Conservation (phyloP, 352 stramenopile species). For the Aphanomyces cochlioides region DNA sequence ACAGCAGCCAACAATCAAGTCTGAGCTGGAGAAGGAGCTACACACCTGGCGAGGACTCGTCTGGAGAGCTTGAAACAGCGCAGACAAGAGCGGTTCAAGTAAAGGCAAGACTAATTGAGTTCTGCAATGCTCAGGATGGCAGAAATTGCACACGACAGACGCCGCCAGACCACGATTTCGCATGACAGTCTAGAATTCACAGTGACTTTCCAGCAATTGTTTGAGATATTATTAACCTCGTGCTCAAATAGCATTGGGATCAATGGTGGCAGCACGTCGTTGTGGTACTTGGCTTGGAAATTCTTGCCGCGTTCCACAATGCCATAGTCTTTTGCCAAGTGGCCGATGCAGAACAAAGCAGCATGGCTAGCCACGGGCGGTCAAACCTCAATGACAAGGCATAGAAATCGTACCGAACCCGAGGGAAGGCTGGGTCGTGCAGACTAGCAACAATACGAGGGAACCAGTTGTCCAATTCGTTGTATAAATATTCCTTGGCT, state of each 20-base stretch:
- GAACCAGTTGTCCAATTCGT: conserved; percentile 72
- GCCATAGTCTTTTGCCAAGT: conserved; percentile 79
- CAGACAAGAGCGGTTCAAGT: conserved; percentile 62
- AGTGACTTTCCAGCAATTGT: not conserved
- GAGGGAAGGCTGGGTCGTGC: conserved; percentile 58
- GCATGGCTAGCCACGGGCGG: conserved; percentile 32
- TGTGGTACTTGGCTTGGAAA: conserved; percentile 80
- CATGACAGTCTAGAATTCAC: conserved; percentile 41
- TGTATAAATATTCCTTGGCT: conserved; percentile 73
- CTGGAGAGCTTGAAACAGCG: conserved; percentile 76
- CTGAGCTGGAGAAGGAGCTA: not conserved
- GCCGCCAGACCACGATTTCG: conserved; percentile 72
- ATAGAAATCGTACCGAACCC: conserved; percentile 58
- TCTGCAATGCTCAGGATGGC: conserved; percentile 81
- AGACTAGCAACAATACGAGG: conserved; percentile 63
- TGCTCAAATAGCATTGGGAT: conserved; percentile 47
- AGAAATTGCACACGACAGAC: conserved; percentile 83
- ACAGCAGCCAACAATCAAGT: not conserved
- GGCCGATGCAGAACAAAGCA: conserved; percentile 75
- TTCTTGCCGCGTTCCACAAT: conserved; percentile 84
- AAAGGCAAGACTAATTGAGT: conserved; percentile 65
- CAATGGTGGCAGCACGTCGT: conserved; percentile 56
- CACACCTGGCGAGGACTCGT: conserved; percentile 56
- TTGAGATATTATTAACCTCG: conserved; percentile 32
- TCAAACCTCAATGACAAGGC: not conserved